Conservation (phyloP, 1,284 basidiomycete genomes). For the Ceratobasidium sp. region DNA sequence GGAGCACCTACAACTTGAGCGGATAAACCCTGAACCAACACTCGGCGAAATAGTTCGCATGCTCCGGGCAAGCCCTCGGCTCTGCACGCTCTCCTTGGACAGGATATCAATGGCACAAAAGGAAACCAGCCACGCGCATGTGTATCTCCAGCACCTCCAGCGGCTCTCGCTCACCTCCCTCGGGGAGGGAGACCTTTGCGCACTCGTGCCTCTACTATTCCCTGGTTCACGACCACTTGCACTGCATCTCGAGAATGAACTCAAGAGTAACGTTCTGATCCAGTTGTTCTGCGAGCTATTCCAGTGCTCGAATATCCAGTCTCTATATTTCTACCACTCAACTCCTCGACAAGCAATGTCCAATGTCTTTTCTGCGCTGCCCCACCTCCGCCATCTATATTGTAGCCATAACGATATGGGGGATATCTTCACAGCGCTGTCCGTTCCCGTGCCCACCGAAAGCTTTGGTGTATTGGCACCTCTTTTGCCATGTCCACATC, state of each 20-base stretch:
- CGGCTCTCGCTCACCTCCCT: background rate
- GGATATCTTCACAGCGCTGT: background rate
- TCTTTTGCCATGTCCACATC: background rate
- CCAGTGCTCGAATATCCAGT: background rate
- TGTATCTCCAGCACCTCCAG: background rate
- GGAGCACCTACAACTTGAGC: conserved; percentile 1
- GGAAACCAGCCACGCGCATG: background rate
- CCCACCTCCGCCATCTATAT: background rate
- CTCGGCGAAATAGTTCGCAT: background rate
- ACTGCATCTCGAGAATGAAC: background rate
- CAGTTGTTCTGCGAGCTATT: background rate
- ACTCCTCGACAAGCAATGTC: background rate
- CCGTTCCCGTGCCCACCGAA: background rate
- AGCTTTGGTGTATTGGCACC: background rate
- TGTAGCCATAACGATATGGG: background rate
- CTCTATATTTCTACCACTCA: background rate
- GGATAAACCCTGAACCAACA: background rate
- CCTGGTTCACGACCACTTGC: background rate
- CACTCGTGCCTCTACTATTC: background rate
- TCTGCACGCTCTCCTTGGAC: background rate
- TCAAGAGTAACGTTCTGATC: background rate
- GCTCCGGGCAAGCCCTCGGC: background rate
- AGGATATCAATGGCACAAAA: background rate
- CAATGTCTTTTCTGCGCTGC: background rate
- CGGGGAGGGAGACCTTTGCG: background rate